Base-by-base conservation (phyloP, 73 alveolate species). In the Tetrahymena elliotti region DNA sequence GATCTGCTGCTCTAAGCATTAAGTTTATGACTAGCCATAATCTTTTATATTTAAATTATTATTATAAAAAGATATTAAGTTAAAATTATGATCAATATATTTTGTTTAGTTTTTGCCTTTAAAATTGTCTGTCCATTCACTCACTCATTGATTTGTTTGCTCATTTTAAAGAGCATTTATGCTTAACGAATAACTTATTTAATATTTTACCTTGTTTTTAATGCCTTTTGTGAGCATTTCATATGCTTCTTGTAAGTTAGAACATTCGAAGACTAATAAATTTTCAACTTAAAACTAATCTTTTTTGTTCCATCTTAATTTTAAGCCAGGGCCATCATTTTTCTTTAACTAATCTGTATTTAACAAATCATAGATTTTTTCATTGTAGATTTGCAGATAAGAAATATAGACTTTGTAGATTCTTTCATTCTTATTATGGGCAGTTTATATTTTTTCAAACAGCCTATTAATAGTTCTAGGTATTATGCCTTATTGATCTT, bases 1-100 rank as follows among this genome's bases (percentile, higher is more conserved):
- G 99, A 97, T 41, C 99, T 92, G n/a, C 98, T 95, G 38, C 99
- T 97, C 37, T 98, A 97, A 52, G 97, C 97, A 96, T 99, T 99
- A 54, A 98, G 98, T 84, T 98, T 98, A 37, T 99, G 99, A 4
- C 99, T 97, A n/a, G 99, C 99, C 88, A 68, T 68, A 68, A 68
- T 68, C 88, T 68, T 11, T 27, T n/a, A 10, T 40, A 40, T 40
- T 10, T 15, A 40, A 40, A 40, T 10, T 40, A 40, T 40, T 10
- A 10, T 40, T 40, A 10, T 40, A 40, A 40, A 40, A 8, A 40
- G 20, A 10, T 40, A 40, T 40, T 40, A 10, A 40, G 54, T 40
- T n/a, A n/a, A n/a, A n/a, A n/a, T n/a, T n/a, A n/a, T n/a, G n/a
- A n/a, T n/a, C n/a, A n/a, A n/a, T n/a, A n/a, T n/a, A n/a, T n/a